Conservation (phyloP, 129 eudicot species). For the Saposhnikovia divaricata region DNA sequence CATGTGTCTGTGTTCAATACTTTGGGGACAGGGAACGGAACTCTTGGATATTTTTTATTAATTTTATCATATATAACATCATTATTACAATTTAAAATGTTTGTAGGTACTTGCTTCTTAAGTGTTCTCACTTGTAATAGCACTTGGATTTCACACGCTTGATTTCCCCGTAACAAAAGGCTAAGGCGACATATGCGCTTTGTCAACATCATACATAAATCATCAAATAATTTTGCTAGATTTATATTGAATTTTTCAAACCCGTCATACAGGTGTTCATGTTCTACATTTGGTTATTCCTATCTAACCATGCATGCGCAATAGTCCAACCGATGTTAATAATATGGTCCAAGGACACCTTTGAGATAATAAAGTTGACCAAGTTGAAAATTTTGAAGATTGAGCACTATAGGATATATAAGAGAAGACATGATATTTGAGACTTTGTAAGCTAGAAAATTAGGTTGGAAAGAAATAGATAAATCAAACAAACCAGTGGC, state of each 20-base stretch:
- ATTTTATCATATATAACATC: no score
- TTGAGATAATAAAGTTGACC: not conserved
- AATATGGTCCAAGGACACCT: not conserved
- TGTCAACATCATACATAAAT: not conserved
- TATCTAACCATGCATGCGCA: not conserved
- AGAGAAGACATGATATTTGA: no score
- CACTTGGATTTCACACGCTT: not conserved
- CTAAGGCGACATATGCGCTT: not conserved
- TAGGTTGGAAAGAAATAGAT: no score
- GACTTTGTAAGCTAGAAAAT: no score
- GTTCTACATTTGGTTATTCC: not conserved
- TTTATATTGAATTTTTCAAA: not conserved
- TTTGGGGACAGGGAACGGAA: no score
- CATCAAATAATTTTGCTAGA: not conserved
- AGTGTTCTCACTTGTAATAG: not conserved
- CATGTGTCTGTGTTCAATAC: no score
- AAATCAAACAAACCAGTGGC: no score
- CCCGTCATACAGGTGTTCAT: not conserved
- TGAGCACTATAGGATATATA: no score
- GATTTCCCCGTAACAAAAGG: not conserved
- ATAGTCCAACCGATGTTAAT: no score
- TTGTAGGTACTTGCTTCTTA: not conserved
- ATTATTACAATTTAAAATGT: no score
- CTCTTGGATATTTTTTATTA: no score
- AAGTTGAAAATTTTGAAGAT: not conserved